Base-by-base conservation (phyloP, 1,139 yeast species). In the Protomyces inundatus region DNA sequence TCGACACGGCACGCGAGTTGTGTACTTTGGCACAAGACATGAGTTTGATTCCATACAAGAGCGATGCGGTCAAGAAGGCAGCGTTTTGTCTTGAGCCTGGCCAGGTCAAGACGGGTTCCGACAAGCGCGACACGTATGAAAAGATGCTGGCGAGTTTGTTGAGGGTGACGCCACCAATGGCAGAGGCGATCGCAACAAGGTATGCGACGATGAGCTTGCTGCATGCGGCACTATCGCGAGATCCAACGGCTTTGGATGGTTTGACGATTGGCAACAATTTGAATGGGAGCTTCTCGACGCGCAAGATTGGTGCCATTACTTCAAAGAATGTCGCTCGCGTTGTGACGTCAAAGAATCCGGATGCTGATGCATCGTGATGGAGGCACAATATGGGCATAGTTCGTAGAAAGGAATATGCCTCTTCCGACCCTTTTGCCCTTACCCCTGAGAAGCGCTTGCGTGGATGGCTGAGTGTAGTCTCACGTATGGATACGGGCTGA, bases 11-110 rank as follows among this genome's bases (percentile, higher is more conserved):
- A 9, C 62, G 66, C 46, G 67, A 69, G 67, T 55, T 68, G 23
- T 55, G 66, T 35, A 54, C 62, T 16, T 45, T 68, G 61, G 65
- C 68, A 1, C 67, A 66, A 30, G 70, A 68, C 40, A 63, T 68
- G 54, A 64, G 68, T 35, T 65, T 64, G 6, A 68, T 68, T 45
- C 70, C 70, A n/a, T 68, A 68, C 61, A 59, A 63, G 53, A 32
- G 36, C 3, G 68, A 66, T 2, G 52, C 54, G 7, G 40, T 55
- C 14, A 55, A 55, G 10, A 57, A 59, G 58, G 61, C 57, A 3
- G 55, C 53, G 14, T 65, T 68, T 35, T 68, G 70, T 60, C 63
- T 66, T 63, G 70, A 67, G 36, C 59, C 65, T 6, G 69, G 69
- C 10, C 70, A 68, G 55, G 55, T 68, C 39, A 61, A 52, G 53